phyloP scores from a whole-genome alignment of 2,329 filamentous ascomycete species.

The Fusarium sp. region DNA sequence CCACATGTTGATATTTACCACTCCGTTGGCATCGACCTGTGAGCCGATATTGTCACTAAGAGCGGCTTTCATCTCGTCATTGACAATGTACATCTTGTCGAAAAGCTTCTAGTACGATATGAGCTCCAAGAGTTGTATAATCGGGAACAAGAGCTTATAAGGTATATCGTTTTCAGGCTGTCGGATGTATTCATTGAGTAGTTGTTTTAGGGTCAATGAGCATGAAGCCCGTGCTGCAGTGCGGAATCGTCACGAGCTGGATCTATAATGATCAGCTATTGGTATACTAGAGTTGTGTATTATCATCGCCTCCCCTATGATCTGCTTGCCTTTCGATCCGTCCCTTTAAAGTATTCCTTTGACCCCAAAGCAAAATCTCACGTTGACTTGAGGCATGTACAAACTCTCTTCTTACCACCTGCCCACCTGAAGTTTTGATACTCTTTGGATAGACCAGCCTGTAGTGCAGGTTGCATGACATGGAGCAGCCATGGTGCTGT shows the following conservation, averaged over 20 bases:
- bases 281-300: not conserved
- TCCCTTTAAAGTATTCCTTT: conserved; percentile 16
- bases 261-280: conserved; percentile 1
- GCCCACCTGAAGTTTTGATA: conserved; percentile 24
- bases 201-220: conserved; percentile 30
- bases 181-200: conserved; percentile 26
- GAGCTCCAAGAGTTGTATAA: conserved; percentile 23
- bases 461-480: conserved; percentile 19
- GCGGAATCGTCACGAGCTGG: conserved; percentile 25
- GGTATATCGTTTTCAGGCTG: conserved; percentile 27
- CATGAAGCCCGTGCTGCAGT: conserved; percentile 28
- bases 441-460: conserved; percentile 16
- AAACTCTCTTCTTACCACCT: conserved; percentile 21
- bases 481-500: conserved; percentile 22
- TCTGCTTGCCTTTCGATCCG: conserved; percentile 7
- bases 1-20: conserved; percentile 27
- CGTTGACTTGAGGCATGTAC: conserved; percentile 16
- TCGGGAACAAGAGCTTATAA: conserved; percentile 23
- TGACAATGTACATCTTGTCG: conserved; percentile 25
- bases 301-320: not conserved
- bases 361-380: conserved; percentile 23
- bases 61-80: conserved; percentile 25
- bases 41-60: conserved; percentile 19
- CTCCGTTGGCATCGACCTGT: conserved; percentile 3
- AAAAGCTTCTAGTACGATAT: conserved; percentile 27